These are phyloP conservation scores for Calocybe gambosa DNA, from an alignment of 1,284 basidiomycete species.

Conservation along the genomic window DNA sequence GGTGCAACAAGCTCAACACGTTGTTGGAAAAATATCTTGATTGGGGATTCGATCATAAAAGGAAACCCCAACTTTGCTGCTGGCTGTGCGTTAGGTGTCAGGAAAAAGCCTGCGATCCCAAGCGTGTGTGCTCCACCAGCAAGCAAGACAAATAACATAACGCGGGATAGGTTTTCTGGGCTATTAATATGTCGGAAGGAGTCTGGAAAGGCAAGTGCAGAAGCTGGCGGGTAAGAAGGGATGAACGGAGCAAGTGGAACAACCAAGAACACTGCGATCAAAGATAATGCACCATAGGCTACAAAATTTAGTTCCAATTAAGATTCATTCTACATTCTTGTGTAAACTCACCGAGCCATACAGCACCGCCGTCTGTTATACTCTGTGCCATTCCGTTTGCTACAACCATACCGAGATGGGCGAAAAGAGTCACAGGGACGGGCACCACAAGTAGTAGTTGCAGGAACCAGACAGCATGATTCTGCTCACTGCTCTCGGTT, in stretches of 20 bases:
- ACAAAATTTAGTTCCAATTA: constrained; percentile 2
- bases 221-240: constrained; percentile 6
- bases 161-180: constrained; percentile 2
- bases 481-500: constrained; percentile 18
- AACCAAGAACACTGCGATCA: constrained; percentile 44
- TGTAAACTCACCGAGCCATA: constrained; percentile 38
- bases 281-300: constrained; percentile 49
- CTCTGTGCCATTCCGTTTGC: constrained; percentile 52
- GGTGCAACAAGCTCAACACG: constrained; percentile 36
- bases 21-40: constrained; percentile 69
- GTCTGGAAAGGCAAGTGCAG: constrained; percentile 1
- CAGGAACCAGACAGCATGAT: constrained; percentile 55
- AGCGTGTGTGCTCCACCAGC: constrained; percentile 8
- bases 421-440: constrained; percentile 50
- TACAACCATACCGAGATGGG: constrained; percentile 46
- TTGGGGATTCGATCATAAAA: constrained; percentile 51
- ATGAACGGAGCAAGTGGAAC: constrained; percentile 44
- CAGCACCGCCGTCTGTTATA: constrained; percentile 56
- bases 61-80: constrained; percentile 49
- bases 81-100: constrained; percentile 29
- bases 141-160: constrained; percentile 5
- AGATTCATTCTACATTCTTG: background rate
- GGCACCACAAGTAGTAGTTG: constrained; percentile 55
- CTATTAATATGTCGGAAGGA: constrained; percentile 10
- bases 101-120: constrained; percentile 9